These are phyloP conservation scores for Yarrowia osloensis DNA, from an alignment of 805 yeast species.

Conservation along the genomic window DNA sequence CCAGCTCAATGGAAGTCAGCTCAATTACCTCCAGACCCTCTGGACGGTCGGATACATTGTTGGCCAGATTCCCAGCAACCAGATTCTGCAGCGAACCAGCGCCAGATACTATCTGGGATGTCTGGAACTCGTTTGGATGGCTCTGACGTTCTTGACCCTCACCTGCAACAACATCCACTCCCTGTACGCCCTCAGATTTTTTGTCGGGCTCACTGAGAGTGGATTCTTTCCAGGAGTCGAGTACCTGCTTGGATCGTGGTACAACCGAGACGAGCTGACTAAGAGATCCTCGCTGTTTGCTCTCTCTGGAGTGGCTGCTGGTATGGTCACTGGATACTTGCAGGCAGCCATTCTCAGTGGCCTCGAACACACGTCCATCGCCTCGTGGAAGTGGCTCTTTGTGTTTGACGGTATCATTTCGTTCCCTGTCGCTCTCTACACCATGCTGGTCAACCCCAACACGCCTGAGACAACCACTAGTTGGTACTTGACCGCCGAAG, in stretches of 20 bases:
- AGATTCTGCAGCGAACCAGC: slow-evolving; percentile 40
- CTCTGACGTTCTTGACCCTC: slow-evolving; percentile 44
- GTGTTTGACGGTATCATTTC: slow-evolving; percentile 21
- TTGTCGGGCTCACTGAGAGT: slow-evolving; percentile 49
- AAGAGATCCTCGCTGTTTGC: slow-evolving; percentile 8
- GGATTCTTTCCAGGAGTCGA: slow-evolving; percentile 50
- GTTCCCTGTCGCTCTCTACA: slow-evolving; percentile 15
- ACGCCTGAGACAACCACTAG: slow-evolving; percentile 7
- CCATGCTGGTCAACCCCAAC: slow-evolving; percentile 14
- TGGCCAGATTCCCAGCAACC: slow-evolving; percentile 38
- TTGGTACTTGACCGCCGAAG: slow-evolving; percentile 3
- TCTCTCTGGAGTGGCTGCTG: slow-evolving; percentile 3
- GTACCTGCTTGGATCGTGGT: slow-evolving; percentile 40
- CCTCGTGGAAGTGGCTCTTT: slow-evolving; percentile 21
- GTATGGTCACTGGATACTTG: slow-evolving; percentile 6
- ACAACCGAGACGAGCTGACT: slow-evolving; percentile 43
- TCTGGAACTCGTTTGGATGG: slow-evolving; percentile 43
- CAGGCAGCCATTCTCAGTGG: slow-evolving; percentile 1
- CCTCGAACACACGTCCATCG: background rate
- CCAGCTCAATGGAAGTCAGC: slow-evolving; percentile 48
- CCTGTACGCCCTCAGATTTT: slow-evolving; percentile 44
- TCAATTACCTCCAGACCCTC: slow-evolving; percentile 46
- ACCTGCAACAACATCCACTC: slow-evolving; percentile 41
- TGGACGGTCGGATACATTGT: slow-evolving; percentile 35
- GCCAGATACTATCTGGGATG: slow-evolving; percentile 44